Percentiles rank a stretch among this genome's conserved stretches.
Conservation (phyloP, 805 yeast species). For the Candida sonorensis region DNA sequence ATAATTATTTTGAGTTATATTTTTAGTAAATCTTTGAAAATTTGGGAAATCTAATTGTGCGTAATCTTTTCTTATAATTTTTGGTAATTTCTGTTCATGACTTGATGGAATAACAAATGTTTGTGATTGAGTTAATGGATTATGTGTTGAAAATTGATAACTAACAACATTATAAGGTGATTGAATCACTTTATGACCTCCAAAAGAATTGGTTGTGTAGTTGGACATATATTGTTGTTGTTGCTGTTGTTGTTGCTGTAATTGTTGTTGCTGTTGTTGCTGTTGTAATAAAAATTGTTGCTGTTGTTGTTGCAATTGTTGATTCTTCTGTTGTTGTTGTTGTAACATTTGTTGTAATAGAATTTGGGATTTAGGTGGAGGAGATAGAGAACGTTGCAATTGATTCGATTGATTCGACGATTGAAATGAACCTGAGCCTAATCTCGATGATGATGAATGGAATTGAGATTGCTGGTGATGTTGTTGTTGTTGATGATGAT, state of each 20-base stretch:
- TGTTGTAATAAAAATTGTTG: constrained; percentile 2
- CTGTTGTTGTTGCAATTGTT: constrained; percentile 3
- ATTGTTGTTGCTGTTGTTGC: not conserved
- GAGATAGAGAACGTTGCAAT: too few species aligned
- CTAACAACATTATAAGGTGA: constrained; percentile 25
- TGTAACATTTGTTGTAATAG: too few species aligned
- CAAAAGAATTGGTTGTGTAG: constrained; percentile 6
- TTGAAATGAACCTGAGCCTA: too few species aligned
- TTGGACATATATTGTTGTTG: constrained; percentile 5
- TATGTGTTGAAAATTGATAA: constrained; percentile 26
- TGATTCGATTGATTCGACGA: too few species aligned
- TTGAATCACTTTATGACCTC: constrained; percentile 24
- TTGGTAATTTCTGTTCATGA: constrained; percentile 27
- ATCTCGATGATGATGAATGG: not conserved
- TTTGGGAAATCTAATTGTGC: constrained; percentile 27
- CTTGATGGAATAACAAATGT: constrained; percentile 32
- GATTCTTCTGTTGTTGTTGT: too few species aligned
- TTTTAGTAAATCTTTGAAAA: constrained; percentile 20
- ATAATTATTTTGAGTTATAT: constrained; percentile 15
- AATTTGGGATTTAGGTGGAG: too few species aligned
- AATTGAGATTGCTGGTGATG: too few species aligned
- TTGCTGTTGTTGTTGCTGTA: constrained; percentile 2
- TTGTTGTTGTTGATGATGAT: too few species aligned
- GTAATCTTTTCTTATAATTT: constrained; percentile 27
- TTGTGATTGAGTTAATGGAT: constrained; percentile 24